phyloP scores from a whole-genome alignment of 768 basidiomycete species.

The Crassisporium funariophilum region DNA sequence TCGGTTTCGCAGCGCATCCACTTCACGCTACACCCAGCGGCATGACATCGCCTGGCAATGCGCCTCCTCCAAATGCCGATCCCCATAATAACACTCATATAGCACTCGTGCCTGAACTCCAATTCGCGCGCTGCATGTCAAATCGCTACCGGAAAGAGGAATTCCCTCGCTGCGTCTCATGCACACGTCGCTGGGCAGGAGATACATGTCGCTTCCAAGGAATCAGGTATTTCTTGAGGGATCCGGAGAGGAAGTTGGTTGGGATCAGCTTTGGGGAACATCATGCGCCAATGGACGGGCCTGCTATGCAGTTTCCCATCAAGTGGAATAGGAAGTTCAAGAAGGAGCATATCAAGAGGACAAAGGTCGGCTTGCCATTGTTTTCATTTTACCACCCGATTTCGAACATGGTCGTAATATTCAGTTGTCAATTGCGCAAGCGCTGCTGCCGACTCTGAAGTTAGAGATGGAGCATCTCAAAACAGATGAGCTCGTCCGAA shows the following conservation, averaged over 20 bases:
- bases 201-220: slow-evolving; percentile 87
- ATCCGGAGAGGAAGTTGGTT: slow-evolving; percentile 55
- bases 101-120: slow-evolving; percentile 63
- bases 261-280: slow-evolving; percentile 73
- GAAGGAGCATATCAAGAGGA: slow-evolving; percentile 50
- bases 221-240: slow-evolving; percentile 78
- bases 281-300: slow-evolving; percentile 52
- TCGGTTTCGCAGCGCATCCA: not conserved
- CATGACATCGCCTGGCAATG: not conserved
- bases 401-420: no score
- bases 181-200: slow-evolving; percentile 85
- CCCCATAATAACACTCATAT: slow-evolving; percentile 1
- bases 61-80: not conserved
- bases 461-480: slow-evolving; percentile 65
- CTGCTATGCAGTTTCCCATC: slow-evolving; percentile 64
- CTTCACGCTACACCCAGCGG: not conserved
- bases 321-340: slow-evolving; percentile 67
- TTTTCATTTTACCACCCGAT: not conserved
- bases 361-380: slow-evolving; percentile 53
- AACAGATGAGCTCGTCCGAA: slow-evolving; percentile 59
- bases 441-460: slow-evolving; percentile 66
- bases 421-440: slow-evolving; percentile 71
- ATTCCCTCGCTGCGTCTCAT: slow-evolving; percentile 82
- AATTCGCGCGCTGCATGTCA: slow-evolving; percentile 84
- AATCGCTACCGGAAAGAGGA: slow-evolving; percentile 70